Evolutionary conservation across 2,329 filamentous ascomycete genomes (phyloP).

Genomic region (Cordyceps pruinosa): DNA sequence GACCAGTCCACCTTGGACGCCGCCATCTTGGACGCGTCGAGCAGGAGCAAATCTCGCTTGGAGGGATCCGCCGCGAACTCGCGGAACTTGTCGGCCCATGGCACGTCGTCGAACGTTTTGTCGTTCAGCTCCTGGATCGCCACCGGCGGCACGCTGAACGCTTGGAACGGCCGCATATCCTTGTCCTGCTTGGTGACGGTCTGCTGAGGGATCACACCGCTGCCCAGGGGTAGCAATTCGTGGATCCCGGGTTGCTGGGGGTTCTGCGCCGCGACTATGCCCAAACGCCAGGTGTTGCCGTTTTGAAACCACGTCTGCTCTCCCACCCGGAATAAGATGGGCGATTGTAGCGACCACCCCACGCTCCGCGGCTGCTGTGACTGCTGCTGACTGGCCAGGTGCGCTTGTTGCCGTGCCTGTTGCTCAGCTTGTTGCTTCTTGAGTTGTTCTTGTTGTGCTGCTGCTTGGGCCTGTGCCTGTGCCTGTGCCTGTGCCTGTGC

Average conservation of each 20-base stretch:
- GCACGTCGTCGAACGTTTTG: constrained; percentile 34
- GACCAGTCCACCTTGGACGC: constrained; percentile 42
- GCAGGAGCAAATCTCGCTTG: constrained; percentile 34
- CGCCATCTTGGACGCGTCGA: constrained; percentile 47
- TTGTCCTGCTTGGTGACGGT: constrained; percentile 32
- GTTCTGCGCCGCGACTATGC: constrained; percentile 33
- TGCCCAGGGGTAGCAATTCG: constrained; percentile 36
- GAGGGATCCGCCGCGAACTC: constrained; percentile 26
- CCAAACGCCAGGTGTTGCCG: constrained; percentile 40
- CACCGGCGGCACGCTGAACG: constrained; percentile 43
- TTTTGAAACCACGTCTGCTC: constrained; percentile 47
- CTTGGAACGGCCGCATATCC: constrained; percentile 44
- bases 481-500: not conserved
- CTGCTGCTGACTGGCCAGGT: constrained; percentile 8
- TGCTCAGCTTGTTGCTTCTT: constrained; percentile 16
- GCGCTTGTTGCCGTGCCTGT: constrained; percentile 16
- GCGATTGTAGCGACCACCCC: constrained; percentile 28
- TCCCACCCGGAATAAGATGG: constrained; percentile 38
- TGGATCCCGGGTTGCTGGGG: constrained; percentile 24
- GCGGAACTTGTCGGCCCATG: constrained; percentile 35
- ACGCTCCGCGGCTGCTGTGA: constrained; percentile 8
- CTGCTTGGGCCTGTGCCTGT: not conserved
- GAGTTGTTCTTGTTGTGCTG: constrained; percentile 8
- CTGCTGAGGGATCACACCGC: constrained; percentile 31
- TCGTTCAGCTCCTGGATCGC: constrained; percentile 32